Base-by-base conservation (phyloP, 2,329 filamentous ascomycete species). In the Neoscytalidium dimidiatum region DNA sequence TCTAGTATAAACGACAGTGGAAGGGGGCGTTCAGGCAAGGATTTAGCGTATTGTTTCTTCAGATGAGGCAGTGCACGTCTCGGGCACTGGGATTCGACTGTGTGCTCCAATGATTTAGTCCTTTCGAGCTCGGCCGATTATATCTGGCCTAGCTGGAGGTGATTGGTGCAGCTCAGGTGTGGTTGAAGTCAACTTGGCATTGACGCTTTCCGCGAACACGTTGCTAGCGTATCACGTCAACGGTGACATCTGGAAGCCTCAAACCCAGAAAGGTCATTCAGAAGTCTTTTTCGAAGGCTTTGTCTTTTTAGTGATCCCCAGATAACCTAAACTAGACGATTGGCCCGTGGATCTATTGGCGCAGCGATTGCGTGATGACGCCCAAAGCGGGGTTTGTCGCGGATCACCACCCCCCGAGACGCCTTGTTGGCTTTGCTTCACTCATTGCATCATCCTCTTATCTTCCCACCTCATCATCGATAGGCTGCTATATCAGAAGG, bases 321-420 rank as follows among this genome's bases (percentile, higher is more conserved):
- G 23, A 26, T 26, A 31, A 14, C 23, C 19, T 11, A 11, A 41
- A 41, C 33, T 14, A 7, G 33, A 33, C 33, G 33, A 38, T 41
- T 13, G 11, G 9, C 14, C 23, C 35, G 23, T 21, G 35, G 9
- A 19, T 21, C 41, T n/a, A 44, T 58, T 44, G 53, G 53, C 26
- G 35, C 23, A 29, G 35, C 38, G 11, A 58, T 58, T 58, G 38
- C 53, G 53, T 44, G 35, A 58, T 58, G 53, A 43, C 38, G 53
- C 53, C 53, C 17, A 58, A 23, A 58, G 53, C 53, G 53, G 53
- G 53, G 53, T 60, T 19, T 35, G n/a, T 33, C 38, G 56, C 56
- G 41, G 56, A 60, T 60, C 35, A 60, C 28, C 28, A 26, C 41
- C 7, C 3, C n/a, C 28, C 28, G 43, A 17, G 56, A 31, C 28